Conservation (phyloP, 208 protist species). For the Pavlovales sp. region DNA sequence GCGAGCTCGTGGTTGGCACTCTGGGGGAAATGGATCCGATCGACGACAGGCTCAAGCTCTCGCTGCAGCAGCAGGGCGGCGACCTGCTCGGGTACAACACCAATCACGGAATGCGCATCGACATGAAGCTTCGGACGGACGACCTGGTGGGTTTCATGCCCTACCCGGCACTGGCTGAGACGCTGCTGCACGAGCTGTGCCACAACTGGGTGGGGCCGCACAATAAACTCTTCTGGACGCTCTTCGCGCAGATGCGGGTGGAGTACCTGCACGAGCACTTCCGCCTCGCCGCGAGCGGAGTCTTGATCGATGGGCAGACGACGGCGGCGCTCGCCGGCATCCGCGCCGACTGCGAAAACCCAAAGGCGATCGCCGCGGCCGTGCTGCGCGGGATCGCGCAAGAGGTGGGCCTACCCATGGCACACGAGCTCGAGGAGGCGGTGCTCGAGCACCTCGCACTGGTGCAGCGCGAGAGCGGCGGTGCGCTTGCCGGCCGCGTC, state of each 20-base stretch:
- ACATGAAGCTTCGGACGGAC: constrained; percentile 4
- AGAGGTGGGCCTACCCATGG: background rate
- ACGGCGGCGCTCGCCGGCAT: background rate
- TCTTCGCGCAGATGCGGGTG: constrained; percentile 20
- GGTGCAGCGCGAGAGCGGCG: no score
- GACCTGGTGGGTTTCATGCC: constrained; percentile 11
- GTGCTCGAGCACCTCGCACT: background rate
- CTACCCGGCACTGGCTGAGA: constrained; percentile 1
- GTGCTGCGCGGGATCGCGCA: background rate
- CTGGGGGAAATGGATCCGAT: constrained; percentile 31
- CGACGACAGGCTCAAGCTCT: constrained; percentile 6
- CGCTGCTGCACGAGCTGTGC: constrained; percentile 20
- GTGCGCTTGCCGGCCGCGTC: no score
- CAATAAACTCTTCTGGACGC: constrained; percentile 19
- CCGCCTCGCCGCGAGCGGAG: background rate
- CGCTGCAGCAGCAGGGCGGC: background rate
- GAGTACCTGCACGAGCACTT: constrained; percentile 23
- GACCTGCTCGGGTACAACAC: constrained; percentile 33
- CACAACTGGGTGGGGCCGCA: constrained; percentile 36
- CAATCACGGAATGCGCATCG: background rate
- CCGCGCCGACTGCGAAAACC: background rate
- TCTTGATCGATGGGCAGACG: background rate
- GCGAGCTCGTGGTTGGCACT: background rate
- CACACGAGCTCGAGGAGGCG: background rate
- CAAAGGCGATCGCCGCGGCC: background rate